phyloP scores from a whole-genome alignment of 1,139 yeast species.

The Arxiozyma slooffiae region DNA sequence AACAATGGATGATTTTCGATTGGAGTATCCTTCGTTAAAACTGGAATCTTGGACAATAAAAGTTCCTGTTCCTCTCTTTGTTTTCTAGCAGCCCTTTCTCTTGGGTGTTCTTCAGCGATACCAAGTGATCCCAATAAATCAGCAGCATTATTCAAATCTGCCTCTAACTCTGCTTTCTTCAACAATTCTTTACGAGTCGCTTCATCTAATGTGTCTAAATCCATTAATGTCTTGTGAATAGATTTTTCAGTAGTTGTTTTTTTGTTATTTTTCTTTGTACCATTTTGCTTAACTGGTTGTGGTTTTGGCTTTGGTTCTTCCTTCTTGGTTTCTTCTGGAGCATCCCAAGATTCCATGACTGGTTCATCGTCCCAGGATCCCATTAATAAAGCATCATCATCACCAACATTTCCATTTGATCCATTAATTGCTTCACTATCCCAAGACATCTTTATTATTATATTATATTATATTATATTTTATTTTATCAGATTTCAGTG shows the following conservation, averaged over 20 bases:
- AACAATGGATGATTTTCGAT: conserved; percentile 68
- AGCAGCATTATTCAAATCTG: conserved; percentile 88
- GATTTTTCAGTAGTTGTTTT: conserved; percentile 30
- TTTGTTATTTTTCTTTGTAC: conserved; percentile 33
- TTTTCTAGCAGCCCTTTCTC: conserved; percentile 47
- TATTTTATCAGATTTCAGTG: neutral
- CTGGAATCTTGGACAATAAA: conserved; percentile 29
- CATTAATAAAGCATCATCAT: conserved; percentile 40
- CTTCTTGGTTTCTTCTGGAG: conserved; percentile 36
- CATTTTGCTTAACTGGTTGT: conserved; percentile 35
- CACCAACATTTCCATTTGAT: conserved; percentile 38
- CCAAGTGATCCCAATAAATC: conserved; percentile 81
- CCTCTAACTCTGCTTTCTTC: conserved; percentile 66
- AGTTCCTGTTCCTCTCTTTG: conserved; percentile 39
- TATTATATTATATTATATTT: neutral
- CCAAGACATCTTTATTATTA: conserved; percentile 30
- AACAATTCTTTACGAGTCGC: conserved; percentile 61
- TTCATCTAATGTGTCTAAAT: conserved; percentile 56
- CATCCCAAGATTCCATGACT: conserved; percentile 82
- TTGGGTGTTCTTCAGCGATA: conserved; percentile 64
- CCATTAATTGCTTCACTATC: conserved; percentile 90
- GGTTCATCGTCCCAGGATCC: conserved; percentile 80
- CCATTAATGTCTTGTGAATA: conserved; percentile 30
- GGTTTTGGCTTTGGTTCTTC: conserved; percentile 26
- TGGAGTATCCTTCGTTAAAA: conserved; percentile 56